Evolutionary conservation across 1,139 yeast species (phyloP).

Genomic region (Pichia sp.): DNA sequence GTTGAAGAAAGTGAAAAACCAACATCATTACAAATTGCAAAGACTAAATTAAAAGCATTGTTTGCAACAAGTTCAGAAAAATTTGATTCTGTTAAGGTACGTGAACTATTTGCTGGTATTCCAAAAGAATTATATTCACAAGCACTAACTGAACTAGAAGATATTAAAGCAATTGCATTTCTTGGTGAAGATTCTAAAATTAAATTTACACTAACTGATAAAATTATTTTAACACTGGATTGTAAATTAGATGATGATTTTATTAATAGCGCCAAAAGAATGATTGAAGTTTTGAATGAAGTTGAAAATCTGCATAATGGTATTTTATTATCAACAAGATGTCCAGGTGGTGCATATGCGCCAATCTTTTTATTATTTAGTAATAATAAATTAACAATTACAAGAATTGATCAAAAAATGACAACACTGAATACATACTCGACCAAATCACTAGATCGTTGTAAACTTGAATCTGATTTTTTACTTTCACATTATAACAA

Average conservation of each 20-base stretch:
- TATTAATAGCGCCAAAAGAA: constrained; percentile 41
- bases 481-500: constrained; percentile 27
- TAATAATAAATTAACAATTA: constrained; percentile 34
- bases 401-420: constrained; percentile 49
- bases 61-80: constrained; percentile 50
- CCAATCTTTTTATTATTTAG: constrained; percentile 45
- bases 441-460: constrained; percentile 56
- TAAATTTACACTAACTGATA: constrained; percentile 56
- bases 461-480: constrained; percentile 59
- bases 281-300: constrained; percentile 37
- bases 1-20: constrained; percentile 24
- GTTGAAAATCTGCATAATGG: constrained; percentile 43
- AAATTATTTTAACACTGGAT: constrained; percentile 38
- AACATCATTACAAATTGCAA: constrained; percentile 31
- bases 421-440: constrained; percentile 47
- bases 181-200: constrained; percentile 42
- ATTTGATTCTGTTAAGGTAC: constrained; percentile 42
- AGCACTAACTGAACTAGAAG: constrained; percentile 50
- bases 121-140: constrained; percentile 41
- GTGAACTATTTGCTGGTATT: constrained; percentile 37
- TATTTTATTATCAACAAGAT: constrained; percentile 50
- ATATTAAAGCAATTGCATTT: constrained; percentile 47
- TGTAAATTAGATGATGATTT: constrained; percentile 39
- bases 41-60: constrained; percentile 48
- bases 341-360: constrained; percentile 54